These are phyloP conservation scores for Kodamaea hsintzibuensis DNA, from an alignment of 805 yeast genomes.

Conservation along the genomic window DNA sequence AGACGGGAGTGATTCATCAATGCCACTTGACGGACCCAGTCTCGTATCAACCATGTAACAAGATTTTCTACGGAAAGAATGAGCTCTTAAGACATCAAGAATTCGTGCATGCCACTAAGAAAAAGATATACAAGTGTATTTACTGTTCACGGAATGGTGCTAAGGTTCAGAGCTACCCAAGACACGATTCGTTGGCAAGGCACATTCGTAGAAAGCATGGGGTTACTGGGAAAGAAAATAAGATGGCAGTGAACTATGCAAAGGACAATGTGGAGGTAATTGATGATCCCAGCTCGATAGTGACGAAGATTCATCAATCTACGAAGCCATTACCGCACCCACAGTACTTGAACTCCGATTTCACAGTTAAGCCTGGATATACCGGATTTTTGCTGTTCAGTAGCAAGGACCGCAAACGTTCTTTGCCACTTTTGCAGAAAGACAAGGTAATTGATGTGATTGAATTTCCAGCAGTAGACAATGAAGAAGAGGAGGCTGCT, in stretches of 20 bases:
- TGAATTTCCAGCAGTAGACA: conserved; percentile 12
- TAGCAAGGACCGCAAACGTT: conserved; percentile 7
- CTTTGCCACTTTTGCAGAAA: conserved; percentile 1
- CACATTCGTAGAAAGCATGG: conserved; percentile 47
- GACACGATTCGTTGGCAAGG: conserved; percentile 46
- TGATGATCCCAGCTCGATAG: conserved; percentile 27
- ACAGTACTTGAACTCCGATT: conserved; percentile 30
- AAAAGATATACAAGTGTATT: conserved; percentile 41
- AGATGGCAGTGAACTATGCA: conserved; percentile 45
- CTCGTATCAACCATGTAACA: conserved; percentile 33
- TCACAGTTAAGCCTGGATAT: conserved; percentile 28
- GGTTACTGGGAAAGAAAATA: conserved; percentile 45
- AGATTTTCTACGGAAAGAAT: conserved; percentile 45
- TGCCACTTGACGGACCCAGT: conserved; percentile 40
- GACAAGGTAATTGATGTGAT: conserved; percentile 11
- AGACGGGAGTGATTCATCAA: conserved; percentile 39
- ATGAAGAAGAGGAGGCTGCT: neutral
- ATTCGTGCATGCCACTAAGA: conserved; percentile 47
- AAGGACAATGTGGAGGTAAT: conserved; percentile 42
- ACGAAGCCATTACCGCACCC: conserved; percentile 32
- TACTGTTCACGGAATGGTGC: conserved; percentile 37
- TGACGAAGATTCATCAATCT: conserved; percentile 12
- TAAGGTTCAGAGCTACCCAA: conserved; percentile 42
- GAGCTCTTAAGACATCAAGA: conserved; percentile 46
- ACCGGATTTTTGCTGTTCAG: conserved; percentile 34